Conservation (phyloP, 2,329 filamentous ascomycete species). For the Didymella sp. region DNA sequence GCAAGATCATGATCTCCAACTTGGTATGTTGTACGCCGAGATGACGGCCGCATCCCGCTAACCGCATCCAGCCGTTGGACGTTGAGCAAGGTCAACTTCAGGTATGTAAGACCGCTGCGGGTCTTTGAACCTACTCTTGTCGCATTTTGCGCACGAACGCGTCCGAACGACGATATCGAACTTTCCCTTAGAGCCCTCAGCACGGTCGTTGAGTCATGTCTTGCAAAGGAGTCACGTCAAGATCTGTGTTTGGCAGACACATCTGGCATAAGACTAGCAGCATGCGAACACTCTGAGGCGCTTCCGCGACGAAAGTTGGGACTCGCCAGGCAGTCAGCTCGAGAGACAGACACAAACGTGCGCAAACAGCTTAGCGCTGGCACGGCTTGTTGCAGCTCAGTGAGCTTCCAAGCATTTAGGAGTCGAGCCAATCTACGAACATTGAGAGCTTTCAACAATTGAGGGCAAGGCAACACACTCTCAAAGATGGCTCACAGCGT, state of each 20-base stretch:
- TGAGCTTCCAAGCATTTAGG: slow-evolving; percentile 23
- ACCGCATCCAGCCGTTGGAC: slow-evolving; percentile 80
- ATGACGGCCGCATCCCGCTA: slow-evolving; percentile 49
- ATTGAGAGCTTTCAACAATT: slow-evolving; percentile 20
- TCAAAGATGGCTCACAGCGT: slow-evolving; percentile 29
- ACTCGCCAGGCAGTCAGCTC: slow-evolving; percentile 22
- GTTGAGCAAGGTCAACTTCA: slow-evolving; percentile 97
- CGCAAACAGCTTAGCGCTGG: slow-evolving; percentile 23
- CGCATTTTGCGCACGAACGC: slow-evolving; percentile 41
- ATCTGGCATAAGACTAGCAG: slow-evolving; percentile 41
- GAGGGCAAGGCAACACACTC: slow-evolving; percentile 29
- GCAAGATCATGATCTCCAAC: slow-evolving; percentile 98
- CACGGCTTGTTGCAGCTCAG: slow-evolving; percentile 19
- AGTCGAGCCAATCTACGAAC: slow-evolving; percentile 18
- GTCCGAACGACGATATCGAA: slow-evolving; percentile 43
- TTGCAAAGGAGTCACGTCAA: slow-evolving; percentile 38
- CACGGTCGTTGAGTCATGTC: slow-evolving; percentile 38
- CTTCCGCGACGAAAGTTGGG: slow-evolving; percentile 38
- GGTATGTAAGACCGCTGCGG: slow-evolving; percentile 89
- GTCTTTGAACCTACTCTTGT: slow-evolving; percentile 51
- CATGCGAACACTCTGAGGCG: slow-evolving; percentile 41
- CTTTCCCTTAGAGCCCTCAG: slow-evolving; percentile 25
- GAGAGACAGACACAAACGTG: slow-evolving; percentile 27
- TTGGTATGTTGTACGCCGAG: slow-evolving; percentile 70
- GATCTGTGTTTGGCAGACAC: slow-evolving; percentile 43